These are phyloP conservation scores for Quercus lobata DNA, from an alignment of 331 rosid species.

Conservation along the genomic window DNA sequence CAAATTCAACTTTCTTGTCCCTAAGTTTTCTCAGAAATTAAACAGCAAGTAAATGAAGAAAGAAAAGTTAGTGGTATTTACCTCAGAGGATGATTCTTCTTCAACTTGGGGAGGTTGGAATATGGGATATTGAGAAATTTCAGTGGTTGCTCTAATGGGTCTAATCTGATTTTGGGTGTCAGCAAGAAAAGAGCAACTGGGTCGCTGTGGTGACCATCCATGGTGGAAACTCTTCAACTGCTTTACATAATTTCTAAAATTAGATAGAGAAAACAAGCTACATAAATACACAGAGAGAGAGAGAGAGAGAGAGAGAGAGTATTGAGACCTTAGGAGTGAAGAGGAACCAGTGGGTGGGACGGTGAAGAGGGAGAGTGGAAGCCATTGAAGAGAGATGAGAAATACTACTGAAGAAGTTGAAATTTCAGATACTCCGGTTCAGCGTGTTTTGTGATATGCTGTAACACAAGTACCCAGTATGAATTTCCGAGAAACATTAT, in stretches of 20 bases:
- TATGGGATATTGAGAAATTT: slow-evolving; percentile 52
- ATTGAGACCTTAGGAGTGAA: slow-evolving; percentile 50
- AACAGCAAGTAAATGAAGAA: background rate
- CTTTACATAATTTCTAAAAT: background rate
- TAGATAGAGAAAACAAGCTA: background rate
- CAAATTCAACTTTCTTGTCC: background rate
- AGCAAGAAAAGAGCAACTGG: slow-evolving; percentile 21
- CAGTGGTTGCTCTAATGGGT: slow-evolving; percentile 53
- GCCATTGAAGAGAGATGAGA: slow-evolving; percentile 39
- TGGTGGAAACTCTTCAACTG: slow-evolving; percentile 42
- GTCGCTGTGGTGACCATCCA: slow-evolving; percentile 44
- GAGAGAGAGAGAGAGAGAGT: slow-evolving; percentile 9
- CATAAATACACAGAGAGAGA: background rate
- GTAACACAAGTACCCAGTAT: no score
- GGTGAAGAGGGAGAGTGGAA: slow-evolving; percentile 51
- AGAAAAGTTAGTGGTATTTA: slow-evolving; percentile 13
- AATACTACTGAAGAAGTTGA: background rate
- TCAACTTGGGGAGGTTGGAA: slow-evolving; percentile 46
- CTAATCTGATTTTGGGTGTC: slow-evolving; percentile 26
- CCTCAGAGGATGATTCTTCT: slow-evolving; percentile 63
- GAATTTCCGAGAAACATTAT: background rate
- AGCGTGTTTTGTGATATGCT: background rate
- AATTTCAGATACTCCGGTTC: background rate
- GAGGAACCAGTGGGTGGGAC: slow-evolving; percentile 42
- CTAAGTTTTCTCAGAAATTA: background rate